Base-by-base conservation (phyloP, 2,329 filamentous ascomycete genomes). In the Trematosphaeria pertusa region DNA sequence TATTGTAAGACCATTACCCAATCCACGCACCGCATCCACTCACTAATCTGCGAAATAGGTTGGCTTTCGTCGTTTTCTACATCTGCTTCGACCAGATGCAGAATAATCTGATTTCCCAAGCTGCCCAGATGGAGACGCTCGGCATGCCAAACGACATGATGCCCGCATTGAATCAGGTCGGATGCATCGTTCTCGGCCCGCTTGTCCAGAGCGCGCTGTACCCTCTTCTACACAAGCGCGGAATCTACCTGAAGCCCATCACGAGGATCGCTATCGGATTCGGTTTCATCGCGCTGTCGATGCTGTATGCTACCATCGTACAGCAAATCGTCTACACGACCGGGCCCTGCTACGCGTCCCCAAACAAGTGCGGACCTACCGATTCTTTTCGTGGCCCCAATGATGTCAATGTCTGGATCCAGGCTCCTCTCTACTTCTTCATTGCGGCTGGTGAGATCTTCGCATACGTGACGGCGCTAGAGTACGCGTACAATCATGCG, bases 401-500 rank as follows among this genome's bases (percentile, higher is more conserved):
- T 24, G 34, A 66, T 4, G 58, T 76, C 0, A 71, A 64, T 19
- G 67, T 78, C 2, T 76, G 72, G 67, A 43, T 73, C 0, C 74
- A 78, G 38, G 44, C 70, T 1, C 75, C 75, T 0, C 48, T 72
- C 0, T 77, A 75, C 48, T 56, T 76, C 17, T 48, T 72, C 7
- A 62, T 75, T 0, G 71, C 74, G 0, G 48, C 72, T 3, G 71
- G 69, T 0, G 77, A 79, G 55, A 72, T 78, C 9, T 72, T 79
- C 15, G 69, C 71, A 0, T 64, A 73, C 37, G 70, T 73, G 11
- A 76, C 76, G 0, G 70, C 65, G 1, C 68, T 70, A 28, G 76
- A 78, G 49, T 78, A 74, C 41, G 70, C 73, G 0, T 78, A 78
- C 53, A 67, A 64, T 30, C 60, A 76, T 21, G 72, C 76, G 0